Percentiles rank a stretch among this genome's conserved stretches.
Evolutionary conservation across 352 stramenopile genomes (phyloP).

Genomic region (Globisporangium sylvaticum): DNA sequence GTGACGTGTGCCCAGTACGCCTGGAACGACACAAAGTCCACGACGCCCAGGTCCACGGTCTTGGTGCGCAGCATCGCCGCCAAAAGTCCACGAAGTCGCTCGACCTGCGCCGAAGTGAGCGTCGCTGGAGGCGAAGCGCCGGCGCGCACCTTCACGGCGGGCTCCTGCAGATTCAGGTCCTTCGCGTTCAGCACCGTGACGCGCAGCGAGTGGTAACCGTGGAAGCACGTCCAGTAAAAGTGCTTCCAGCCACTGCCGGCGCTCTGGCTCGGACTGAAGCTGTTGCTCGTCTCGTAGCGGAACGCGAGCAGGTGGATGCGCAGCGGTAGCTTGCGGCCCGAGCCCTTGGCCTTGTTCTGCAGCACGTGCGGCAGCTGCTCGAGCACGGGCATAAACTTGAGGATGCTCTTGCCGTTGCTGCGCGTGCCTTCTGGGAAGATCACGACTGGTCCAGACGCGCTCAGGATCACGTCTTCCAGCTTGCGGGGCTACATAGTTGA

Average conservation of each 20-base stretch:
- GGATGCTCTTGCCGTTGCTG: constrained; percentile 76
- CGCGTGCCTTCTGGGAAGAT: constrained; percentile 73
- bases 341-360: constrained; percentile 15
- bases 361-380: constrained; percentile 44
- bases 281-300: constrained; percentile 68
- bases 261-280: constrained; percentile 72
- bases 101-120: constrained; percentile 48
- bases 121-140: constrained; percentile 27
- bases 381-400: constrained; percentile 66
- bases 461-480: constrained; percentile 63
- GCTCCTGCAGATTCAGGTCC: constrained; percentile 50
- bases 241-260: constrained; percentile 52
- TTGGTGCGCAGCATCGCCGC: constrained; percentile 81
- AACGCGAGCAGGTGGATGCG: constrained; percentile 74
- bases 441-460: constrained; percentile 57
- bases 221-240: constrained; percentile 63
- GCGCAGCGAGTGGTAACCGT: constrained; percentile 63
- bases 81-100: constrained; percentile 58
- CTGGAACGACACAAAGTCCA: constrained; percentile 81
- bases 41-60: constrained; percentile 54
- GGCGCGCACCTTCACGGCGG: constrained; percentile 23
- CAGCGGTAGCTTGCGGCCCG: constrained; percentile 18
- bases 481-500: constrained; percentile 31
- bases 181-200: constrained; percentile 60
- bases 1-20: constrained; percentile 81